Base-by-base conservation (phyloP, 1,139 yeast genomes). In the Pneumocystis jirovecii region DNA sequence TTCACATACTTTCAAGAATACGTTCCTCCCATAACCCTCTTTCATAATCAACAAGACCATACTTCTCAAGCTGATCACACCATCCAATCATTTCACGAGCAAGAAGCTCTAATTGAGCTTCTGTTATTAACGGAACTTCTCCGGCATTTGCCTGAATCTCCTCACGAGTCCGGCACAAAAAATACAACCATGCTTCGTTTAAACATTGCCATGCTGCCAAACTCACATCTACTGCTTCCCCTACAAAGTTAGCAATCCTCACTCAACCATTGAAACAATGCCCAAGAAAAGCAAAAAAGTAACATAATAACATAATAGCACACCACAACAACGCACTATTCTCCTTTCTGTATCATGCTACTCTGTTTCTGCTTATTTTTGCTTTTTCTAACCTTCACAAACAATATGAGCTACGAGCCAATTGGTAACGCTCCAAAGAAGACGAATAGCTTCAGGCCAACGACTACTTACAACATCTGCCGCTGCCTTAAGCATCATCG, bases 1-100 rank as follows among this genome's bases (percentile, higher is more conserved):
- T 12, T 10, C 8, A 42, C 64, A 35, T 44, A 64, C 67, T 63
- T n/a, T 66, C 62, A 8, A 67, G 44, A n/a, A 67, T 64, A 39
- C 62, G 64, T 7, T 67, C 68, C 34, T 67, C 69, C 68, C 68
- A 66, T 2, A 67, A 60, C 3, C 69, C 69, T 40, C 65, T 35
- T 25, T 67, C 69, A 62, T 67, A 67, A 60, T 67, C 69, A 3
- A 67, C 69, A 2, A 67, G 63, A 4, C 69, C 69, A 61, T 56
- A 65, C 35, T 15, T 40, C 60, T 67, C 61, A 3, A 59, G 29
- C 29, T 37, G 42, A 8, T 39, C 61, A 37, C 42, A 35, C 61
- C 61, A 59, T 21, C 61, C 42, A 37, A 59, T 39, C 21, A 59
- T 59, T 8, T 59, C 61, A 3, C 29, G 40, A 7, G 31, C 61